These are phyloP conservation scores for Suillus placidus DNA, from an alignment of 768 basidiomycete species.

Conservation along the genomic window DNA sequence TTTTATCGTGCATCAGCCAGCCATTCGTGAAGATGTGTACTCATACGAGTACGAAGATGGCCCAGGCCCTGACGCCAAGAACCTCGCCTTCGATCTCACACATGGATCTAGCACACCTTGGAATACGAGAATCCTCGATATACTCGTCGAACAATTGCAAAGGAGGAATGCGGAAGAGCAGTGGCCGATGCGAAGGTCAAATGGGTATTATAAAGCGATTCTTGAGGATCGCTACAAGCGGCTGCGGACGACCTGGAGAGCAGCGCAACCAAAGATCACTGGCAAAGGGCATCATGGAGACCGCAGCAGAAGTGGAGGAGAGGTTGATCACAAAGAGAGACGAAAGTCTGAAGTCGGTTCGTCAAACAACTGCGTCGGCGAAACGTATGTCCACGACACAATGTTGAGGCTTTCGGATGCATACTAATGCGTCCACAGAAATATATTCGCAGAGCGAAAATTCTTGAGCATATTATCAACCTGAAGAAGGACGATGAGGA, in stretches of 20 bases:
- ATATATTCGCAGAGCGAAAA: too few species aligned
- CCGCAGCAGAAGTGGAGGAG: conserved; percentile 1
- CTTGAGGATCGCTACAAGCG: conserved; percentile 12
- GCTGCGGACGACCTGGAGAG: conserved; percentile 6
- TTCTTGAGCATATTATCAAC: too few species aligned
- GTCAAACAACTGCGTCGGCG: not conserved
- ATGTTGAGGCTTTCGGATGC: too few species aligned
- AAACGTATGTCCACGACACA: not conserved
- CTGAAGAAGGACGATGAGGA: too few species aligned
- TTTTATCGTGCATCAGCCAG: conserved; percentile 7
- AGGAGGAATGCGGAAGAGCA: not conserved
- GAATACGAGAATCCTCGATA: not conserved
- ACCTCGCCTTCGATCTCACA: conserved; percentile 14
- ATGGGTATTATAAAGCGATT: not conserved
- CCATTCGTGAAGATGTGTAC: conserved; percentile 6
- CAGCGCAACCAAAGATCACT: conserved; percentile 12
- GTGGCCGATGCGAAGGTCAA: conserved; percentile 8
- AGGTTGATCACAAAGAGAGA: not conserved
- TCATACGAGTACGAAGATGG: conserved; percentile 15
- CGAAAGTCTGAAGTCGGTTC: not conserved
- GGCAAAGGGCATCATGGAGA: conserved; percentile 2
- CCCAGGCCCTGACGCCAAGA: conserved; percentile 7
- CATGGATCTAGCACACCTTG: not conserved
- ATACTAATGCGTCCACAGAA: too few species aligned
- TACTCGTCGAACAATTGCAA: conserved; percentile 8